Evolutionary conservation across 1,284 basidiomycete species (phyloP).

Genomic region (Cystobasidium slooffiae): DNA sequence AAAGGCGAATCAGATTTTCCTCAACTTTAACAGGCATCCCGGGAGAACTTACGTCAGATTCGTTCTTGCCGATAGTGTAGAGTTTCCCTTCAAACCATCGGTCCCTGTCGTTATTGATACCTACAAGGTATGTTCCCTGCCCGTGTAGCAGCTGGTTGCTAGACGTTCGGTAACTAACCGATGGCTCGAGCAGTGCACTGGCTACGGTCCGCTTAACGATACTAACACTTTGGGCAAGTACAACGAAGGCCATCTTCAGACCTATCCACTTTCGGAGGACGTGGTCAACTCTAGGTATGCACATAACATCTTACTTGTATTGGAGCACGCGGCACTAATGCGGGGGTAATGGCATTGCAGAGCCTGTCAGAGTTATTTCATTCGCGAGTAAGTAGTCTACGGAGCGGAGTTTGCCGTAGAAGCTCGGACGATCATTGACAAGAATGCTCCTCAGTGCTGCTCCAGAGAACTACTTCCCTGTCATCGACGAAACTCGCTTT

Average conservation of each 20-base stretch:
- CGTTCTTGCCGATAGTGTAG: conserved; percentile 5
- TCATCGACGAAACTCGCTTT: no score
- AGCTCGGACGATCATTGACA: no score
- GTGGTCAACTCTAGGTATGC: not conserved
- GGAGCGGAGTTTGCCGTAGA: no score
- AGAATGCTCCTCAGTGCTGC: not conserved
- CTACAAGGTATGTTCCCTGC: not conserved
- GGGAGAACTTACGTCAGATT: conserved; percentile 2
- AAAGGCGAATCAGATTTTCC: not conserved
- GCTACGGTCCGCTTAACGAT: not conserved
- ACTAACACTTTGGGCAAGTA: not conserved
- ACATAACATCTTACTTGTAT: no score
- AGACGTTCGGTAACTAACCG: no score
- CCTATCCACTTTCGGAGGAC: not conserved
- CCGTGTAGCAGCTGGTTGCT: no score
- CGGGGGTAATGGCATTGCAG: not conserved
- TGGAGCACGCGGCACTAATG: not conserved
- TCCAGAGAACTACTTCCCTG: not conserved
- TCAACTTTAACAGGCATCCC: not conserved
- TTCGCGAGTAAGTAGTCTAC: not conserved
- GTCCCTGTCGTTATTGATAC: not conserved
- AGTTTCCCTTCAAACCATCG: not conserved
- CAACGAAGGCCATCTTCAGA: not conserved
- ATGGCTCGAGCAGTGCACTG: not conserved
- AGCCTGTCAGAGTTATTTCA: not conserved